phyloP scores from a whole-genome alignment of 1,284 basidiomycete genomes.

The Heterobasidion occidentale region DNA sequence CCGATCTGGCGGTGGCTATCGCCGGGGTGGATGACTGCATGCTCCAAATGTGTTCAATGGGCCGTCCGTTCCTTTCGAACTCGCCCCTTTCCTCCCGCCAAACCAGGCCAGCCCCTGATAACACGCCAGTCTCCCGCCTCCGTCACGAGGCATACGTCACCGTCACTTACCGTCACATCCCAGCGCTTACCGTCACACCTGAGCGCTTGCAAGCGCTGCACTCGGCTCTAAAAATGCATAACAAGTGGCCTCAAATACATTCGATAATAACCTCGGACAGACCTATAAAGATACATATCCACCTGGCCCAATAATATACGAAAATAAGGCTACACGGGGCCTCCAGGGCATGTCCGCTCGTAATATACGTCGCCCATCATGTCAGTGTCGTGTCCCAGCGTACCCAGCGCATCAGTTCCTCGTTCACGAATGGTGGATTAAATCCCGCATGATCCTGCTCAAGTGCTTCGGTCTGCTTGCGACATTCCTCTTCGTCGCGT shows the following conservation, averaged over 20 bases:
- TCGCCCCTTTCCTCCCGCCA: too few species aligned
- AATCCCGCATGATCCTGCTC: not conserved
- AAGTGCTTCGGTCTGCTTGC: not conserved
- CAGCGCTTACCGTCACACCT: not conserved
- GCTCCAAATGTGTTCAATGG: too few species aligned
- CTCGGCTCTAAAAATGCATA: too few species aligned
- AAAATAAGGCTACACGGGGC: slow-evolving; percentile 1
- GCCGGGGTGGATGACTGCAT: too few species aligned
- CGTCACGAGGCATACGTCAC: too few species aligned
- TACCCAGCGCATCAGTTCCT: not conserved
- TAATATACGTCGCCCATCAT: not conserved
- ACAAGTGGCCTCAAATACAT: not conserved
- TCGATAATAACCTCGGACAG: not conserved
- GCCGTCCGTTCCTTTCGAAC: too few species aligned
- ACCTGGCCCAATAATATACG: not conserved
- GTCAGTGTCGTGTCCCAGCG: not conserved
- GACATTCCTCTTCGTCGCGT: not conserved
- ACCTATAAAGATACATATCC: not conserved
- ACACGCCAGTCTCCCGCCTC: too few species aligned
- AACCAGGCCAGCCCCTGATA: too few species aligned
- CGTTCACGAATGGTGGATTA: not conserved
- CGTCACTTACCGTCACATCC: not conserved
- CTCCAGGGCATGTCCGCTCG: not conserved
- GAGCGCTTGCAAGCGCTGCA: too few species aligned
- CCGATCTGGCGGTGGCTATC: too few species aligned